Percentiles rank a stretch among this genome's conserved stretches.
Conservation (phyloP, 768 basidiomycete genomes). For the Boletus reticuloceps region DNA sequence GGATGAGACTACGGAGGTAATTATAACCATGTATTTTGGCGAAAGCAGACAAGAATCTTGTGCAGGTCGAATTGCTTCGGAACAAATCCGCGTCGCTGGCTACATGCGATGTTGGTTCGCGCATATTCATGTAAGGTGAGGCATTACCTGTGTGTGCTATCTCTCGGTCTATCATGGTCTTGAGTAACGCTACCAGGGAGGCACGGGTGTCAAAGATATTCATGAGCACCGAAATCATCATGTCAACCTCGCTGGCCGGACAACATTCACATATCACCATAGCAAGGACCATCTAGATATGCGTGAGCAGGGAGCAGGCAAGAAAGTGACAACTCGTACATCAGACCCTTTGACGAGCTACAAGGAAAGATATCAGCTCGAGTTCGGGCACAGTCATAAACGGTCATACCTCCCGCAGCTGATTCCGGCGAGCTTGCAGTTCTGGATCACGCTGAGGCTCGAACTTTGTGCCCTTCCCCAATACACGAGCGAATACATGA, state of each 20-base stretch:
- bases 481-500: slow-evolving; percentile 77
- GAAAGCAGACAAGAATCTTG: slow-evolving; percentile 83
- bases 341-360: slow-evolving; percentile 75
- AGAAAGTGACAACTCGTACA: slow-evolving; percentile 39
- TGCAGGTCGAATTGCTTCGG: slow-evolving; percentile 83
- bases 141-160: slow-evolving; percentile 67
- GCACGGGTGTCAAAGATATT: slow-evolving; percentile 81
- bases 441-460: slow-evolving; percentile 54
- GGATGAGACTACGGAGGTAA: slow-evolving; percentile 78
- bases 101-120: slow-evolving; percentile 29
- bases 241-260: slow-evolving; percentile 74
- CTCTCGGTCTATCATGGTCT: slow-evolving; percentile 84
- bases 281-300: slow-evolving; percentile 65
- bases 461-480: slow-evolving; percentile 78
- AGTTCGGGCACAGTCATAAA: background rate
- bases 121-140: background rate
- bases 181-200: slow-evolving; percentile 69
- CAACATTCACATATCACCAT: slow-evolving; percentile 88
- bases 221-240: slow-evolving; percentile 80
- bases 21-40: slow-evolving; percentile 89
- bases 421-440: slow-evolving; percentile 45
- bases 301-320: slow-evolving; percentile 6
- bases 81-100: slow-evolving; percentile 82
- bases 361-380: slow-evolving; percentile 2
- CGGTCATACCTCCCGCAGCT: slow-evolving; percentile 55